phyloP scores from a whole-genome alignment of 768 basidiomycete genomes.

The Lentinus brumalis region DNA sequence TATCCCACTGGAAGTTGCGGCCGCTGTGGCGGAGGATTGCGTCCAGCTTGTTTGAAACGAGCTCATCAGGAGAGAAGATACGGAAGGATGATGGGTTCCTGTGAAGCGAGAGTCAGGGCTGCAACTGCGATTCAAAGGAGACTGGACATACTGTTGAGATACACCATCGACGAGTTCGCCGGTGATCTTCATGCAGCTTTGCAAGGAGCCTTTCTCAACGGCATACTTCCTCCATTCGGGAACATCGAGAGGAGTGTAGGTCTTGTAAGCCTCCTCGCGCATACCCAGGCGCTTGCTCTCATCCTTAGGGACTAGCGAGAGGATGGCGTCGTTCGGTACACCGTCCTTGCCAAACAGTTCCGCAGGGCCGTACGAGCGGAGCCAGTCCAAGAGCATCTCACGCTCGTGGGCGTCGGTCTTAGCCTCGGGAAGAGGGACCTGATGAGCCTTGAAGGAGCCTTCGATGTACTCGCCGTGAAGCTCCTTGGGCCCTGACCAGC shows the following conservation, averaged over 20 bases:
- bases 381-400: slow-evolving; percentile 66
- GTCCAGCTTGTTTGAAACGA: slow-evolving; percentile 87
- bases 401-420: slow-evolving; percentile 69
- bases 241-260: slow-evolving; percentile 59
- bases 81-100: slow-evolving; percentile 81
- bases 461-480: slow-evolving; percentile 74
- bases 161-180: slow-evolving; percentile 61
- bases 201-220: slow-evolving; percentile 54
- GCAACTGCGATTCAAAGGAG: neutral
- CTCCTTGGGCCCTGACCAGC: slow-evolving; percentile 68
- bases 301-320: slow-evolving; percentile 48
- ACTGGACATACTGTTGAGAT: slow-evolving; percentile 47
- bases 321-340: slow-evolving; percentile 53
- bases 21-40: slow-evolving; percentile 67
- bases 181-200: slow-evolving; percentile 77
- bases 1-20: slow-evolving; percentile 88
- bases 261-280: slow-evolving; percentile 66
- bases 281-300: slow-evolving; percentile 65
- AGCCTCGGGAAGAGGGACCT: slow-evolving; percentile 81
- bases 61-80: slow-evolving; percentile 90
- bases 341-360: slow-evolving; percentile 67
- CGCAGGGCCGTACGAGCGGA: slow-evolving; percentile 66
- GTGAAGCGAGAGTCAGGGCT: neutral
- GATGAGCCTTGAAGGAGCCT: slow-evolving; percentile 84
- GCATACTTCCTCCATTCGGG: slow-evolving; percentile 66